These are phyloP conservation scores for Aspergillus terreus DNA, from an alignment of 2,329 filamentous ascomycete species.

Conservation along the genomic window DNA sequence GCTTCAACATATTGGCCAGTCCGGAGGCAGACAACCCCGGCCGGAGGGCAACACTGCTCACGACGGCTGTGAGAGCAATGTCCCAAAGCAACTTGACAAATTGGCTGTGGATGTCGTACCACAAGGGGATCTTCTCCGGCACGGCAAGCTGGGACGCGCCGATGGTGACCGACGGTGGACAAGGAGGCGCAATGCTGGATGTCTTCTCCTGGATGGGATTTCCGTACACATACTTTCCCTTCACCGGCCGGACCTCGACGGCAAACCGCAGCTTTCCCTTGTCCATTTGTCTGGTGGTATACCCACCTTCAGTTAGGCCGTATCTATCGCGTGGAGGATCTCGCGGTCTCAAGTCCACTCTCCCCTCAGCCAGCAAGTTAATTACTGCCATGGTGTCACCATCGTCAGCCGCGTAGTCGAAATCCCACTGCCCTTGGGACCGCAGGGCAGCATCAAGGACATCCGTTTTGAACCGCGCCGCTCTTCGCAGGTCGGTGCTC, in stretches of 20 bases:
- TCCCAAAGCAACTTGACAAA: slow-evolving; percentile 40
- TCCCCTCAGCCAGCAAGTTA: slow-evolving; percentile 37
- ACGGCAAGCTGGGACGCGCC: neutral
- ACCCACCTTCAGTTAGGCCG: slow-evolving; percentile 45
- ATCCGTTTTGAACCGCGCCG: slow-evolving; percentile 40
- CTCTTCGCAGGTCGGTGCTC: slow-evolving; percentile 36
- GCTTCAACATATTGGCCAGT: slow-evolving; percentile 37
- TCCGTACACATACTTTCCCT: slow-evolving; percentile 36
- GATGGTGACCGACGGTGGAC: slow-evolving; percentile 11
- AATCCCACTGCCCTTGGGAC: slow-evolving; percentile 24
- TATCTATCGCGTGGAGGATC: slow-evolving; percentile 43
- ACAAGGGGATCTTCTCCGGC: slow-evolving; percentile 40
- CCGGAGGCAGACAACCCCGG: slow-evolving; percentile 36
- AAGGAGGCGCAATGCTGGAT: slow-evolving; percentile 22
- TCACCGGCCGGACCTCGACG: slow-evolving; percentile 36
- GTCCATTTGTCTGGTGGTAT: slow-evolving; percentile 46
- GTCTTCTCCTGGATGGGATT: slow-evolving; percentile 30
- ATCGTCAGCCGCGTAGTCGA: slow-evolving; percentile 39
- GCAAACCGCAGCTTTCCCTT: slow-evolving; percentile 41
- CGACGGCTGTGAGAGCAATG: slow-evolving; percentile 36
- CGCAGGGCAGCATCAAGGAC: slow-evolving; percentile 40
- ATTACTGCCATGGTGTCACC: slow-evolving; percentile 42
- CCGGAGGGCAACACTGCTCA: slow-evolving; percentile 40
- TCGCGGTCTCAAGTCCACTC: slow-evolving; percentile 33
- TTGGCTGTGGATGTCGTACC: slow-evolving; percentile 47